Base-by-base conservation (phyloP, 352 stramenopile species). In the Globisporangium takayamanum region DNA sequence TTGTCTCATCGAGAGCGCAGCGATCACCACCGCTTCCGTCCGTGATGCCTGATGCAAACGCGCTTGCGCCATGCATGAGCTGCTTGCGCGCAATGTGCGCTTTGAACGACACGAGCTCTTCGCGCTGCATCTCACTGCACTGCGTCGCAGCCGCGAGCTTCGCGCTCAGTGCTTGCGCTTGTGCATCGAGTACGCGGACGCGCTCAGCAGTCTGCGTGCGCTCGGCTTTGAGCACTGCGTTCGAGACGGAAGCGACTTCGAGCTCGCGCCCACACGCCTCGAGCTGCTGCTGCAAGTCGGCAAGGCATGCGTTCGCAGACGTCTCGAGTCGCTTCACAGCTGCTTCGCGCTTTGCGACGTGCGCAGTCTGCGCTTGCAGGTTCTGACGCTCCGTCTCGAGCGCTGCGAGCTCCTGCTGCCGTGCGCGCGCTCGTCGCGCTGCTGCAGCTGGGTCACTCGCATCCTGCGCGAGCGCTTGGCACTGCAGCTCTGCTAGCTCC, bases 111-210 rank as follows among this genome's bases (percentile, higher is more conserved):
- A 36, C 20, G 30, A 63, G 33, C 42, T 63, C 58, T 33, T 63
- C 58, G 7, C 41, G 7, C 11, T 63, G 58, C 58, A 63, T 63
- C 33, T 57, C 58, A 3, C 50, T 39, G 18, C 58, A 50, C 10
- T 50, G 49, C 10, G 30, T 45, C 1, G 25, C 18, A 41, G 47
- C 50, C 3, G 4, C 50, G 0, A 63, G 51, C 7, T 26, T 18
- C 25, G 57, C 41, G 7, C 25, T 28, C 7, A 55, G 16, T n/a
- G 16, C 4, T 2, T 37, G 20, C 4, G 52, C 49, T 20, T n/a
- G 28, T 15, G 16, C 50, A 5, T 52, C 8, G 15, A 63, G 50
- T 1, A 28, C 20, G 1, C 16, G 6, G 5, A 57, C n/a, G 0
- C 16, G 50, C n/a, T 26, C n/a, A 28, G 45, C 25, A 2, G 25